A percentile compares a stretch with the other conserved stretches of the same genome.
phyloP scores from a whole-genome alignment of 805 yeast species.

The Tetrapisispora pingtungensis region DNA sequence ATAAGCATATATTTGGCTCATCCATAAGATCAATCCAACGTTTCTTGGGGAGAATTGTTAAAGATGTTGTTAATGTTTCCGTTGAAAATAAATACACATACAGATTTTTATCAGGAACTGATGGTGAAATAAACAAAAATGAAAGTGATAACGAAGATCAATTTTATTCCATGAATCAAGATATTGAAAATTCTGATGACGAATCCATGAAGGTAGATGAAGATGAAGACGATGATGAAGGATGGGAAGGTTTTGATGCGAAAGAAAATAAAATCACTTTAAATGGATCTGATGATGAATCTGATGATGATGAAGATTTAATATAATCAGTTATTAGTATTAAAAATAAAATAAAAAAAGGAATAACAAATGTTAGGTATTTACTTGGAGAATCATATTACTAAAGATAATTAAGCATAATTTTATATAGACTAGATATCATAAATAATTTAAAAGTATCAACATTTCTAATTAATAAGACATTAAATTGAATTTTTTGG shows the following conservation, averaged over 20 bases:
- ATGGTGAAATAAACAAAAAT: constrained; percentile 14
- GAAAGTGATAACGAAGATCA: constrained; percentile 24
- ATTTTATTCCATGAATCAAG: constrained; percentile 19
- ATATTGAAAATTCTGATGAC: constrained; percentile 23
- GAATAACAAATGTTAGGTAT: too few relatives aligned
- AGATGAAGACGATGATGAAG: constrained; percentile 34
- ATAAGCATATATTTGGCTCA: constrained; percentile 53
- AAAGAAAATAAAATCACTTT: constrained; percentile 20
- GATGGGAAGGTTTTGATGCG: constrained; percentile 26
- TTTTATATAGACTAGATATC: not conserved
- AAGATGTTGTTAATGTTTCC: constrained; percentile 52
- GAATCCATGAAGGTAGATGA: constrained; percentile 7
- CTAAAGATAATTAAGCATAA: not conserved
- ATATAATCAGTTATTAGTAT: constrained; percentile 7
- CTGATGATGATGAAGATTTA: constrained; percentile 22
- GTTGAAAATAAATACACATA: constrained; percentile 46
- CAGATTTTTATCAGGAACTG: constrained; percentile 38
- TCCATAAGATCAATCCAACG: constrained; percentile 63
- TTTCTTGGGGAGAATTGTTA: constrained; percentile 62
- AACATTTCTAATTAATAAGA: not conserved
- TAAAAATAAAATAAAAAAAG: too few relatives aligned
- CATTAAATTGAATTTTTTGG: not conserved
- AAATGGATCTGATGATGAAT: constrained; percentile 12
- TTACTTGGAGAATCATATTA: too few relatives aligned
- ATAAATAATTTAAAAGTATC: not conserved